Evolutionary conservation across 805 yeast genomes (phyloP).

Genomic region (Yueomyces sp.): DNA sequence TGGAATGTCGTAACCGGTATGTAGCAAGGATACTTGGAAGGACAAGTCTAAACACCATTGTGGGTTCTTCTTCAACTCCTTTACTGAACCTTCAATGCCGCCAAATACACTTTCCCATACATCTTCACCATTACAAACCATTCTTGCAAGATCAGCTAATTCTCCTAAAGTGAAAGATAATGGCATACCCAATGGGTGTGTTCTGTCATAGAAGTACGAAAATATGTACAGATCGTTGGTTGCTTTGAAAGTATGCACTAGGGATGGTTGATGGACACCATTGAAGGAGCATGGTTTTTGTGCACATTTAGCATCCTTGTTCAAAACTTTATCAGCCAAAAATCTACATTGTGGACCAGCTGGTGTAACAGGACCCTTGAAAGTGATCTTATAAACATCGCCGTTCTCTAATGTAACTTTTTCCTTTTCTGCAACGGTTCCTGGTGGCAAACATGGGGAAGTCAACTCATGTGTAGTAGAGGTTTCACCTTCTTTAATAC

Average conservation of each 20-base stretch:
- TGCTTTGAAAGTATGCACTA: constrained; percentile 60
- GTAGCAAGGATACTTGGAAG: constrained; percentile 83
- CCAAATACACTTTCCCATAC: constrained; percentile 57
- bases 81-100: constrained; percentile 55
- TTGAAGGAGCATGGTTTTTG: constrained; percentile 85
- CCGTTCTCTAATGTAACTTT: constrained; percentile 41
- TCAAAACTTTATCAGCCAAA: constrained; percentile 68
- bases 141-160: constrained; percentile 62
- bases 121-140: constrained; percentile 74
- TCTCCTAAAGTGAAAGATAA: constrained; percentile 75
- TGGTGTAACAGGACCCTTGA: constrained; percentile 44
- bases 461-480: constrained; percentile 34
- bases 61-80: constrained; percentile 62
- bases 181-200: constrained; percentile 93
- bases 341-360: constrained; percentile 72
- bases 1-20: constrained; percentile 95
- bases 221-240: constrained; percentile 74
- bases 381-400: constrained; percentile 38
- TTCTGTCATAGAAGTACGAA: constrained; percentile 91
- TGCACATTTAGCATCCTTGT: constrained; percentile 69
- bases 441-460: constrained; percentile 87
- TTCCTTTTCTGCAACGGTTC: constrained; percentile 43
- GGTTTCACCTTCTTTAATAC: constrained; percentile 26
- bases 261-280: constrained; percentile 93
- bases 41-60: constrained; percentile 89